Evolutionary conservation across 805 yeast genomes (phyloP).

Genomic region (Candida xyloterini): DNA sequence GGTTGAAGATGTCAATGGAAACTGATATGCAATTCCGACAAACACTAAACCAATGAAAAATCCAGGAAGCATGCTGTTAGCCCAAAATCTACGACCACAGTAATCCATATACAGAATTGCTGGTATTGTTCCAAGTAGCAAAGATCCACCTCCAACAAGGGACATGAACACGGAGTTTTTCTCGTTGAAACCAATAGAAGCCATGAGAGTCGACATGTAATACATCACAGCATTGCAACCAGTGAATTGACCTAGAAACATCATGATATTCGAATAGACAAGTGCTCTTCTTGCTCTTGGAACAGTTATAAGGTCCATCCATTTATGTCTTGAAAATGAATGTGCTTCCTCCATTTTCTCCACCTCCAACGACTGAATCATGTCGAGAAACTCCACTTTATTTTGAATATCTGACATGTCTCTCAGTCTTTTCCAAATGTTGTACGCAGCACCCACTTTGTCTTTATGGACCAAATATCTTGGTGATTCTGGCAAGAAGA

Average conservation of each 20-base stretch:
- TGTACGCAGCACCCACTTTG: slow-evolving; percentile 50
- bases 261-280: slow-evolving; percentile 54
- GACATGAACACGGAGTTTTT: slow-evolving; percentile 62
- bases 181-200: slow-evolving; percentile 48
- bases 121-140: slow-evolving; percentile 62
- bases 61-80: slow-evolving; percentile 49
- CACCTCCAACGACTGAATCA: slow-evolving; percentile 49
- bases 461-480: slow-evolving; percentile 53
- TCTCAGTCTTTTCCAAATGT: slow-evolving; percentile 55
- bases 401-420: slow-evolving; percentile 41
- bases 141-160: slow-evolving; percentile 64
- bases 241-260: slow-evolving; percentile 60
- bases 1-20: slow-evolving; percentile 40
- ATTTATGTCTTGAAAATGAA: slow-evolving; percentile 36
- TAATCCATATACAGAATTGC: slow-evolving; percentile 58
- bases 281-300: slow-evolving; percentile 63
- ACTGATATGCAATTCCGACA: slow-evolving; percentile 55
- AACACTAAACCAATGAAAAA: slow-evolving; percentile 59
- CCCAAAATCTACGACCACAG: slow-evolving; percentile 61
- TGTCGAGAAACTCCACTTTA: slow-evolving; percentile 54
- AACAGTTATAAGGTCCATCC: slow-evolving; percentile 49
- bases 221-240: slow-evolving; percentile 68
- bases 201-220: slow-evolving; percentile 59
- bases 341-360: slow-evolving; percentile 35
- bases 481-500: slow-evolving; percentile 60